These are phyloP conservation scores for Poa annua DNA, from an alignment of 176 grass and related monocot genomes.

Conservation along the genomic window DNA sequence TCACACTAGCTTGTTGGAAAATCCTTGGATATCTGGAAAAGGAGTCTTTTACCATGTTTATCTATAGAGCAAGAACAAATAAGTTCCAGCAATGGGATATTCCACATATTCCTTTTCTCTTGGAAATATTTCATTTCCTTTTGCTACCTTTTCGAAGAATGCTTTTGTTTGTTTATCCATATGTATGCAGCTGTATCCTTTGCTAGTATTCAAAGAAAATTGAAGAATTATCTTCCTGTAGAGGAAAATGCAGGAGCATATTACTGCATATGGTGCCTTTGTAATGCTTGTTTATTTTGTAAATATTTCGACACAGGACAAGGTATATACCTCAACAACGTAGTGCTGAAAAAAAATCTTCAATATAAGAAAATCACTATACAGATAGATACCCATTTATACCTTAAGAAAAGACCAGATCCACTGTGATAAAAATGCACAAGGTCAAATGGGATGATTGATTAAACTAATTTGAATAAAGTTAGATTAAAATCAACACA, in stretches of 20 bases:
- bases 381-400: neutral
- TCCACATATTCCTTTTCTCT: neutral
- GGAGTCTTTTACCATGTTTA: neutral
- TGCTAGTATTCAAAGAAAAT: too few relatives aligned
- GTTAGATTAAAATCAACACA: neutral
- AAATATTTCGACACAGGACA: neutral
- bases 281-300: neutral
- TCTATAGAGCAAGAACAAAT: neutral
- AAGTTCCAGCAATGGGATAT: neutral
- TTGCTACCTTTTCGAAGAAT: neutral
- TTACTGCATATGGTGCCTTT: neutral
- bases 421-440: neutral
- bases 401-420: neutral
- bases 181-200: neutral
- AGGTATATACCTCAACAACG: neutral
- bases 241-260: neutral
- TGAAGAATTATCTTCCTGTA: neutral
- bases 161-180: neutral
- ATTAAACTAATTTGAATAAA: neutral
- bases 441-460: neutral
- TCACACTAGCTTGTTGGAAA: conserved; percentile 1
- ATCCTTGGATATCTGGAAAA: neutral
- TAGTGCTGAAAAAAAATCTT: too few relatives aligned
- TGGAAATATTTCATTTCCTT: neutral
- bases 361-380: neutral